phyloP scores from a whole-genome alignment of 2,329 filamentous ascomycete genomes.

The Pleomassaria siparia region DNA sequence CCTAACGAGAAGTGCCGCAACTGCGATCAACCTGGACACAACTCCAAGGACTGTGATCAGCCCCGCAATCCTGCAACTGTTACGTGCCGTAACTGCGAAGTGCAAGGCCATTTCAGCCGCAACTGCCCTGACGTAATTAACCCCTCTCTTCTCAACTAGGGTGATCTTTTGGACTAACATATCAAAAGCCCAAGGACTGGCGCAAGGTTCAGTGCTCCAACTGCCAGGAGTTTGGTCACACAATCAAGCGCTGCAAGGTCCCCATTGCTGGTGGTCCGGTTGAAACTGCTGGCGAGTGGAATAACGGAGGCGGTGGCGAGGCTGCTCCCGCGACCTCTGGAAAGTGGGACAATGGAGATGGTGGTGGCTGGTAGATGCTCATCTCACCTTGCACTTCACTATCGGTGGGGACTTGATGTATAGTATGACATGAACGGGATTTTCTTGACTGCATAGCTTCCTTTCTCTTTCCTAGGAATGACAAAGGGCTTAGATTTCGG shows the following conservation, averaged over 20 bases:
- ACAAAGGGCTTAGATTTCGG: no score
- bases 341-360: neutral
- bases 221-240: conserved; percentile 43
- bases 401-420: no score
- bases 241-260: conserved; percentile 34
- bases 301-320: neutral
- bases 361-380: no score
- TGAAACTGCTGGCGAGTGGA: conserved; percentile 7
- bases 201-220: conserved; percentile 51
- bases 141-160: neutral
- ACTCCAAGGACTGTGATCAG: conserved; percentile 41
- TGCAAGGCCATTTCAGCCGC: conserved; percentile 61
- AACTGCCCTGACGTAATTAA: neutral
- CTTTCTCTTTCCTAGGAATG: no score
- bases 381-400: no score
- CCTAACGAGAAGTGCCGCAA: conserved; percentile 40
- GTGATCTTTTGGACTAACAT: conserved; percentile 40
- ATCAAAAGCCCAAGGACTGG: conserved; percentile 59
- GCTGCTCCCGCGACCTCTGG: neutral
- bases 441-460: no score
- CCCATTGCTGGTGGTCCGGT: conserved; percentile 20
- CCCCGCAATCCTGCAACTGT: conserved; percentile 42
- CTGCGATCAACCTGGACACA: conserved; percentile 40
- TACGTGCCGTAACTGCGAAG: conserved; percentile 63
- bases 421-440: no score